Evolutionary conservation across 2,329 filamentous ascomycete species (phyloP).

Genomic region (Botryotinia narcissicola): DNA sequence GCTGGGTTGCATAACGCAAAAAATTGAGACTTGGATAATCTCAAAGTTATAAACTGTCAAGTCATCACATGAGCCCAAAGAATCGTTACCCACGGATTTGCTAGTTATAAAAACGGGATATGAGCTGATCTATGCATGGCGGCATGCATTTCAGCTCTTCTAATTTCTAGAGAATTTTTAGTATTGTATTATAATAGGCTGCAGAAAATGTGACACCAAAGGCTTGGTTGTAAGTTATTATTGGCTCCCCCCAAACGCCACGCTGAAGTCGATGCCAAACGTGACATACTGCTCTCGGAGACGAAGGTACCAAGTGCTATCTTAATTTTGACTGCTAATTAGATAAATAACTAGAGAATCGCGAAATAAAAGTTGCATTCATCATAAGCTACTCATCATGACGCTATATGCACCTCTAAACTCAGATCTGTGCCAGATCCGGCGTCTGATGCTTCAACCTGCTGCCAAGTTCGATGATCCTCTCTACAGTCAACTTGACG

Average conservation of each 20-base stretch:
- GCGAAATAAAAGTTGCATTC: background rate
- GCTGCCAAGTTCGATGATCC: background rate
- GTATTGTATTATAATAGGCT: background rate
- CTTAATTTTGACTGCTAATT: rapidly evolving
- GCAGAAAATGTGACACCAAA: background rate
- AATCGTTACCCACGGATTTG: background rate
- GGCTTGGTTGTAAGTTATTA: background rate
- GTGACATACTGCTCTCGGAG: background rate
- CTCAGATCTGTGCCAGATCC: constrained; percentile 1
- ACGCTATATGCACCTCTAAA: background rate
- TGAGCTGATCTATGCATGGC: background rate
- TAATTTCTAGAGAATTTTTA: background rate
- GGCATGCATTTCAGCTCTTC: background rate
- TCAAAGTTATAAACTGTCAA: too few relatives aligned
- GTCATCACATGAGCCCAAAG: background rate
- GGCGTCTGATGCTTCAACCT: constrained; percentile 16
- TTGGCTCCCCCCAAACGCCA: constrained; percentile 7
- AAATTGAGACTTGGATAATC: background rate
- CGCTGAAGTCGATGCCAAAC: background rate
- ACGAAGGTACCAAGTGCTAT: rapidly evolving
- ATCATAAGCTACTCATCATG: background rate
- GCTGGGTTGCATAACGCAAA: background rate
- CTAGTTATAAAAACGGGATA: background rate
- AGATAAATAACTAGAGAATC: background rate
- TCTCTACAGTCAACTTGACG: constrained; percentile 15